These are phyloP conservation scores for Nigrospora sphaerica DNA, from an alignment of 2,329 filamentous ascomycete genomes.

Conservation along the genomic window DNA sequence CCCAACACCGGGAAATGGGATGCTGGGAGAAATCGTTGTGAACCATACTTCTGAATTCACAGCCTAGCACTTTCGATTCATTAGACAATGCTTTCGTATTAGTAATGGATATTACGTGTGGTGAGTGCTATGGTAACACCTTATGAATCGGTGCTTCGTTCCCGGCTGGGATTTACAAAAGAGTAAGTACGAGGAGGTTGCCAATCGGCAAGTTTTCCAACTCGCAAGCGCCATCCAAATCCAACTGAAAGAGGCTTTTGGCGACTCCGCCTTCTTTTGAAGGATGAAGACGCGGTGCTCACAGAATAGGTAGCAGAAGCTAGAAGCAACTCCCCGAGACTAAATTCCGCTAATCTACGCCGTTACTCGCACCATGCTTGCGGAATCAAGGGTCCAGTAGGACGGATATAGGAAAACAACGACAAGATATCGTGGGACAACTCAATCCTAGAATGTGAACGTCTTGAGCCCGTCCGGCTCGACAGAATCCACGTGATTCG, in stretches of 20 bases:
- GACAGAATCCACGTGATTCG: too few relatives aligned
- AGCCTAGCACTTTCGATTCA: too few relatives aligned
- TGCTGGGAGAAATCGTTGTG: conserved; percentile 59
- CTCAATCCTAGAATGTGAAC: too few relatives aligned
- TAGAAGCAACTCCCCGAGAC: conserved; percentile 67
- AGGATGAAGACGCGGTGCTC: conserved; percentile 10
- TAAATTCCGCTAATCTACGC: conserved; percentile 66
- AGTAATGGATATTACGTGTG: neutral
- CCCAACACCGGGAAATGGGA: conserved; percentile 66
- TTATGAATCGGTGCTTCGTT: conserved; percentile 53
- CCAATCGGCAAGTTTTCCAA: conserved; percentile 66
- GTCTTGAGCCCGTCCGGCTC: too few relatives aligned
- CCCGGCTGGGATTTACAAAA: conserved; percentile 66
- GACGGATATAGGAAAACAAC: too few relatives aligned
- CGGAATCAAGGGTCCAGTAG: conserved; percentile 54
- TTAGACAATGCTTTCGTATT: conserved; percentile 29
- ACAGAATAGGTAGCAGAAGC: conserved; percentile 56
- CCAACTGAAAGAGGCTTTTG: too few relatives aligned
- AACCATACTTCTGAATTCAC: conserved; percentile 53
- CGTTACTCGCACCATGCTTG: conserved; percentile 45
- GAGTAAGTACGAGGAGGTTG: conserved; percentile 57
- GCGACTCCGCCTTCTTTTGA: too few relatives aligned
- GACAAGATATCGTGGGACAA: too few relatives aligned
- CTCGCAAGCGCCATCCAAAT: conserved; percentile 32
- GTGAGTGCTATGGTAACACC: conserved; percentile 5